These are phyloP conservation scores for Chernovozyma sophiae-reginae DNA, from an alignment of 1,139 yeast species.

Conservation along the genomic window DNA sequence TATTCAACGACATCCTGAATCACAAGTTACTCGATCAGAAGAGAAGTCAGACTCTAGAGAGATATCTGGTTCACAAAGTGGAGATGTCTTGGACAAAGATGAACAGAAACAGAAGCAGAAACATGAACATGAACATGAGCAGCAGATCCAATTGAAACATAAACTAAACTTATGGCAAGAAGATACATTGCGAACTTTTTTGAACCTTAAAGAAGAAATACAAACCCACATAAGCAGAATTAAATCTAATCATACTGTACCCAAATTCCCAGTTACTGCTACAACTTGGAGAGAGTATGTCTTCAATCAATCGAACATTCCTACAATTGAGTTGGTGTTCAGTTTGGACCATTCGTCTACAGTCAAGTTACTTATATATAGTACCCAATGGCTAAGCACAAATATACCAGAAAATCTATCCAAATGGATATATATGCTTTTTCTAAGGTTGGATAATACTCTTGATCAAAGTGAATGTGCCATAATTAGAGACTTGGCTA, in stretches of 20 bases:
- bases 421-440: constrained; percentile 35
- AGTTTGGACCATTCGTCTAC: constrained; percentile 29
- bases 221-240: constrained; percentile 1
- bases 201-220: constrained; percentile 5
- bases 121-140: not conserved
- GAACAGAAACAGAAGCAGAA: not conserved
- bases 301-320: constrained; percentile 23
- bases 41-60: not conserved
- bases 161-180: constrained; percentile 7
- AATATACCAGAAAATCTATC: constrained; percentile 26
- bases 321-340: constrained; percentile 20
- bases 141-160: not conserved
- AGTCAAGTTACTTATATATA: constrained; percentile 32
- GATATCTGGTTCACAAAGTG: not conserved
- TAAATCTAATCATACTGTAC: not conserved
- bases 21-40: not conserved
- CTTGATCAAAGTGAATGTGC: constrained; percentile 34
- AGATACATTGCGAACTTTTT: constrained; percentile 4
- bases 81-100: too few species aligned
- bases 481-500: constrained; percentile 35
- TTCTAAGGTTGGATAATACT: constrained; percentile 31
- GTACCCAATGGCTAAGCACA: constrained; percentile 38
- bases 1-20: constrained; percentile 3
- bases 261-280: constrained; percentile 23
- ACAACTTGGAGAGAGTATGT: constrained; percentile 30